Evolutionary conservation across 495 filamentous ascomycete species (phyloP), one percentile per base, ranked within the genome.

Genomic region (Pseudomonodictys pantanalensis): DNA sequence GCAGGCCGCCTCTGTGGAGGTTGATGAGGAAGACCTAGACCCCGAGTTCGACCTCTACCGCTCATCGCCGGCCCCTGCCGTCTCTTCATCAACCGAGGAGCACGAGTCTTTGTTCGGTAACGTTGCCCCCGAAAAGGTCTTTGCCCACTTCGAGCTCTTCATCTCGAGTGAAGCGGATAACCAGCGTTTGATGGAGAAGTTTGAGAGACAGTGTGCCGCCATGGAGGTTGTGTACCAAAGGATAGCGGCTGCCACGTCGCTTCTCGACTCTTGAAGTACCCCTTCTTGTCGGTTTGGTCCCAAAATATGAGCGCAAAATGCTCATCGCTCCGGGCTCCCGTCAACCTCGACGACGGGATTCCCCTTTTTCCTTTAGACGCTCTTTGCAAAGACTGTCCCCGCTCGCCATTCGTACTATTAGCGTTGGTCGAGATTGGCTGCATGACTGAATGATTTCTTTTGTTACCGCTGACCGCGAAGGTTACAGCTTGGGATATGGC

Each of bases 21-120:
- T 71, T 15, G 85, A 85, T 58, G 76, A 80, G 6, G 81, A 85
- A 62, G 84, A 86, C 38, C 78, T 82, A 48, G 85, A 88, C 67
- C 83, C 79, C 23, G 73, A 77, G 17, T 81, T 86, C 61, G 79
- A 79, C 56, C 77, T 84, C 44, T 85, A 81, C 64, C 64, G 76
- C 55, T 77, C 86, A 61, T 75, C 79, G 15, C 71, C 78, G 1
- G 57, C 72, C 10, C 43, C 71, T 26, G 26, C 68, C 17, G 20
- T 64, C 33, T 24, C 65, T 12, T 29, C 67, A 9, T 7, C 45
- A 22, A 18, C 46, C 17, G 71, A 75, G 43, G 49, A 76, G 17
- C 52, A 65, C 47, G 66, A 72, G 12, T 60, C 62, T n/a, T 72
- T 82, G 42, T 83, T 87, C 44, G 78, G 78, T 28, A 78, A 76